These are phyloP conservation scores for Adansonia grandidieri DNA, from an alignment of 441 rosid species.

Conservation along the genomic window DNA sequence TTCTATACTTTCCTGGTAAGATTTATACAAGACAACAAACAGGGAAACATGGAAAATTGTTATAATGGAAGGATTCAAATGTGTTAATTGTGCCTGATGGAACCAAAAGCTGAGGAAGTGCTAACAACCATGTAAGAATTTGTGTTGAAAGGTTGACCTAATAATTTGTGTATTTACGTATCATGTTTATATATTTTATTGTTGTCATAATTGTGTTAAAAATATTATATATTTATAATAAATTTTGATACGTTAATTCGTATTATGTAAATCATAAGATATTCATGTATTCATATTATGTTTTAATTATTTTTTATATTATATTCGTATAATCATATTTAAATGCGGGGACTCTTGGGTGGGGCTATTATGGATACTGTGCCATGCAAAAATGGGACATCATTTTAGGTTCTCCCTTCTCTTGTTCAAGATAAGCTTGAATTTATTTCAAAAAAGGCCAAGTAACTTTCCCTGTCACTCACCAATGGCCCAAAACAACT, in stretches of 20 bases:
- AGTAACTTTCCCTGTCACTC: conserved; percentile 31
- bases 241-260: too few relatives aligned
- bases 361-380: conserved; percentile 21
- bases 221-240: too few relatives aligned
- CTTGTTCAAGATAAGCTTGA: conserved; percentile 29
- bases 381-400: background rate
- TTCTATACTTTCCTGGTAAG: too few relatives aligned
- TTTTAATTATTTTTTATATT: too few relatives aligned
- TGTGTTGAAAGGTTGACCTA: background rate
- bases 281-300: too few relatives aligned
- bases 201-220: too few relatives aligned
- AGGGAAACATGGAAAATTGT: conserved; percentile 12
- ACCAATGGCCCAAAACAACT: conserved; percentile 20
- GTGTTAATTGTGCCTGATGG: background rate
- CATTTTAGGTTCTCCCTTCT: background rate
- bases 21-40: background rate
- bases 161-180: too few relatives aligned
- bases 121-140: background rate
- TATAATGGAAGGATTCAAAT: background rate
- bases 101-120: conserved; percentile 20
- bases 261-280: too few relatives aligned
- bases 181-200: too few relatives aligned
- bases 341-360: background rate
- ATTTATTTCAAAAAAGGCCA: conserved; percentile 1
- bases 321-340: too few relatives aligned